phyloP scores from a whole-genome alignment of 192 early-diverging fungal species.

The Coemansia sp. region DNA sequence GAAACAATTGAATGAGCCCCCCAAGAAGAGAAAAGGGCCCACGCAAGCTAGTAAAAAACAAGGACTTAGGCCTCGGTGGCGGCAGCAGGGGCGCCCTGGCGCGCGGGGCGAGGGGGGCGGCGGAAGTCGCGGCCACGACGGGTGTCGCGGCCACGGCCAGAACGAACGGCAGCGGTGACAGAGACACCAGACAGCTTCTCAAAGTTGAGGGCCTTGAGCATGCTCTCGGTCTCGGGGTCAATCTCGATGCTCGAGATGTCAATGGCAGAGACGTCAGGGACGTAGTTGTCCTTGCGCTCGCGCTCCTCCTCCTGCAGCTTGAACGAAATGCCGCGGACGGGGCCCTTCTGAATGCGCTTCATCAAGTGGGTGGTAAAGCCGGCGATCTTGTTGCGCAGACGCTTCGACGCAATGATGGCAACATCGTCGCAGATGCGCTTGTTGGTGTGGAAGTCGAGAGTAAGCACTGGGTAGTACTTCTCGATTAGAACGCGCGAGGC shows the following conservation, averaged over 20 bases:
- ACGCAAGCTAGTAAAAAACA: background rate
- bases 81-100: slow-evolving; percentile 36
- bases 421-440: slow-evolving; percentile 98
- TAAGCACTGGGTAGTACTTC: slow-evolving; percentile 99
- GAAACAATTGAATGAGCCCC: too few relatives aligned
- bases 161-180: slow-evolving; percentile 55
- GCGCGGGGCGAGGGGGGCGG: slow-evolving; percentile 39
- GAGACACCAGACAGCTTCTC: slow-evolving; percentile 84
- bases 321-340: slow-evolving; percentile 99
- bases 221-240: slow-evolving; percentile 90
- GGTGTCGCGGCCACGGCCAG: slow-evolving; percentile 50
- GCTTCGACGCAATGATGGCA: slow-evolving; percentile 96
- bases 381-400: slow-evolving; percentile 99
- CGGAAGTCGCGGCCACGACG: slow-evolving; percentile 29
- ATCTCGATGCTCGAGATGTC: slow-evolving; percentile 87
- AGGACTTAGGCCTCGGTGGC: slow-evolving; percentile 39
- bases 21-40: background rate
- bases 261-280: slow-evolving; percentile 97
- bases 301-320: slow-evolving; percentile 99
- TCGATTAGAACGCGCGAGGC: slow-evolving; percentile 99
- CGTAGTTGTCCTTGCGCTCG: slow-evolving; percentile 99
- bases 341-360: slow-evolving; percentile 98
- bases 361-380: slow-evolving; percentile 99
- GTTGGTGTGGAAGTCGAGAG: slow-evolving; percentile 99
- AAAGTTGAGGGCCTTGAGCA: slow-evolving; percentile 96